Conservation (phyloP, 129 eudicot species). For the Escallonia herrerae region DNA sequence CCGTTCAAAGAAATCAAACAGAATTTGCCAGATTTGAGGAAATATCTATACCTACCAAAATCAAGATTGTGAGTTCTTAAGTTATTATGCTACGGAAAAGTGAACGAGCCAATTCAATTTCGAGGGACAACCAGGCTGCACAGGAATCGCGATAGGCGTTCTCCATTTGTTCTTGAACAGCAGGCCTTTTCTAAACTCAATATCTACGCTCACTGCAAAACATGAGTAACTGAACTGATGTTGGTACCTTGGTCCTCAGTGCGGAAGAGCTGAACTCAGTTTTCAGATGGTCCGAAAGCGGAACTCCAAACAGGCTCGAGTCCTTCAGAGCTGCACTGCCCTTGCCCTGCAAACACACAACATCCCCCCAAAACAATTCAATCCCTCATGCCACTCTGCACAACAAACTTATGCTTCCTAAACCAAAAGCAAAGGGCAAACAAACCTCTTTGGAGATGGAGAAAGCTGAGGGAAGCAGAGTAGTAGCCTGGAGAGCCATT, state of each 20-base stretch:
- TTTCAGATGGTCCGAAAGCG: slow-evolving; percentile 41
- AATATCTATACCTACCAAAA: no score
- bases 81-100: no score
- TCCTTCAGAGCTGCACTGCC: slow-evolving; percentile 31
- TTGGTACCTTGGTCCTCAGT: slow-evolving; percentile 37
- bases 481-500: slow-evolving; percentile 78
- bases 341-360: slow-evolving; percentile 34
- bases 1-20: no score
- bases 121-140: no score
- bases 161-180: no score
- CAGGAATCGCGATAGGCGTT: no score
- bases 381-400: neutral
- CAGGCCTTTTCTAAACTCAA: no score
- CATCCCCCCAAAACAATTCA: neutral
- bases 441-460: slow-evolving; percentile 49
- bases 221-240: neutral
- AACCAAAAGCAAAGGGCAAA: neutral
- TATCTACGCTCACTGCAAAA: no score
- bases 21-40: no score
- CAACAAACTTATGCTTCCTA: neutral
- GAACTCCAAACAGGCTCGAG: slow-evolving; percentile 45
- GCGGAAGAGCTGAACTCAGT: slow-evolving; percentile 27
- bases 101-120: no score
- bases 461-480: slow-evolving; percentile 44
- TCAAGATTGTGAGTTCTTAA: no score